Conservation (phyloP, 768 basidiomycete genomes). For the Chalciporus pseudorubinellus region DNA sequence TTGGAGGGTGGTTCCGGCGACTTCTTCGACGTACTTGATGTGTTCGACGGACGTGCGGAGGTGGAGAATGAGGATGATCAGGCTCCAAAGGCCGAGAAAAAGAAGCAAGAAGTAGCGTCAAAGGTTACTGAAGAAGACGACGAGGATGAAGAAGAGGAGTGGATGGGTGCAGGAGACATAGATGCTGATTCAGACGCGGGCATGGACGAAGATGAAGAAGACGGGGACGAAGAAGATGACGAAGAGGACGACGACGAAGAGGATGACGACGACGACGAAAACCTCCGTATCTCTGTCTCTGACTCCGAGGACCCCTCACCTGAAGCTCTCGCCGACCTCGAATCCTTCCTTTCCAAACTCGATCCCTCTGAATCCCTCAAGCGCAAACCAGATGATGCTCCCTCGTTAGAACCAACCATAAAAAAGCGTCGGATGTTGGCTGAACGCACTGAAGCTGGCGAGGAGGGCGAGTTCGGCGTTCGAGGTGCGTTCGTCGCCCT, state of each 20-base stretch:
- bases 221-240: conserved; percentile 37
- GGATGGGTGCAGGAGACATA: conserved; percentile 11
- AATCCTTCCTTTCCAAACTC: conserved; percentile 67
- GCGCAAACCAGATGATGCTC: conserved; percentile 39
- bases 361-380: conserved; percentile 57
- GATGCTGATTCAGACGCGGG: conserved; percentile 29
- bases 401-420: conserved; percentile 20
- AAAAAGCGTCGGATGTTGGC: conserved; percentile 58
- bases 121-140: conserved; percentile 54
- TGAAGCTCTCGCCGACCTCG: conserved; percentile 66
- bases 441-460: conserved; percentile 76
- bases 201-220: conserved; percentile 36
- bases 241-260: conserved; percentile 35
- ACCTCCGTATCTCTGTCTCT: conserved; percentile 46
- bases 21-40: conserved; percentile 62
- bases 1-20: conserved; percentile 50
- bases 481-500: conserved; percentile 40
- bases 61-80: conserved; percentile 12
- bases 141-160: conserved; percentile 38
- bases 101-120: conserved; percentile 39
- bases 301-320: conserved; percentile 50
- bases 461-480: conserved; percentile 78
- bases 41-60: conserved; percentile 62
- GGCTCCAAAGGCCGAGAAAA: conserved; percentile 11
- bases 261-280: conserved; percentile 37